Evolutionary conservation across 106 monocot genomes (phyloP), one percentile per base, ranked within the genome.

Genomic region (Dendrobium nobile): DNA sequence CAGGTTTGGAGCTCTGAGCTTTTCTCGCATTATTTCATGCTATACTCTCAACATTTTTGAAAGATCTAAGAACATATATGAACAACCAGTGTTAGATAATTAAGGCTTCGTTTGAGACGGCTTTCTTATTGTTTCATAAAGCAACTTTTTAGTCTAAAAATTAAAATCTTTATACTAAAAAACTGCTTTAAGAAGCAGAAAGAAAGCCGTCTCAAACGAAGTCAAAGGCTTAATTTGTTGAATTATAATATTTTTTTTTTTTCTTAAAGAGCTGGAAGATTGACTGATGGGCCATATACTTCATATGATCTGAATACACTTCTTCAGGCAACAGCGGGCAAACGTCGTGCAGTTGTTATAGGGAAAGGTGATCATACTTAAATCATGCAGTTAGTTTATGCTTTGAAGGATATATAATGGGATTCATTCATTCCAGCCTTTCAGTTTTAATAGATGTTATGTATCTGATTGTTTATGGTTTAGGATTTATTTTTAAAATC

Each of bases 251-350:
- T 51, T 7, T 51, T 15, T 11, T 37, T 72, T 17, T 19, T 43
- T 74, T 41, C 47, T 80, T 16, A 48, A 78, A 90, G 91, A 85
- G 54, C 91, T 82, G 88, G 88, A 75, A 88, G 91, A 84, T 81
- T 88, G 74, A 91, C 88, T 54, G 91, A 88, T 82, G 91, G 91
- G 48, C 91, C 88, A 41, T 91, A 88, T 68, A 91, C 91, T 81
- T 91, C 91, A 74, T 88, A 91, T 85, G 91, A 91, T 87, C 83
- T 91, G 27, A 91, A 91, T 84, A 91, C 91, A 0, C 74, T 91
- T 77, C 83, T 91, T 56, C 82, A 91, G 81, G 88, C 91, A 78
- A 91, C 88, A 78, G 87, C 91, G 77, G 91, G 88, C 17, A 79
- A 86, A 80, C 78, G 91, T 5, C 87, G 91, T 79, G 91, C 91